Base-by-base conservation (phyloP, 106 monocot genomes). In the Cymbidium sinense region DNA sequence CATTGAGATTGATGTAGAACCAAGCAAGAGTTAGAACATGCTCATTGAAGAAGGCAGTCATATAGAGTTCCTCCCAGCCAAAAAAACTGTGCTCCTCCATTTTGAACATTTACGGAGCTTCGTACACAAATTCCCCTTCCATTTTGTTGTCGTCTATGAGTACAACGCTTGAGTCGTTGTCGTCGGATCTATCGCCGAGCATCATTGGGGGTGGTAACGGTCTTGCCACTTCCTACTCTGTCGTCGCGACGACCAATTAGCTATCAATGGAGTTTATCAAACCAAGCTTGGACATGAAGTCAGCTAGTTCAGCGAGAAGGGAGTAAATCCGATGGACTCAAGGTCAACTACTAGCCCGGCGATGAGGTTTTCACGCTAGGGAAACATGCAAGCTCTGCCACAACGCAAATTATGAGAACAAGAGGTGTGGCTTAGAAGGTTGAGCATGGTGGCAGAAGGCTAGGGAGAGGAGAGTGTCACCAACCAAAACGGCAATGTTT, bases 121-220 rank as follows among this genome's bases (percentile, higher is more conserved):
- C 79, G 39, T 43, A 81, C 31, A 70, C 61, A n/a, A 70, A 43
- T 28, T 54, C 79, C 3, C 34, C 51, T 31, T 36, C 69, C 37
- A 52, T 44, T 43, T 25, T 33, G 74, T 81, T 55, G 37, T 70
- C 43, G 8, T 81, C 82, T 73, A 80, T 83, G 12, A 86, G 76
- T 6, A 86, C 78, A 10, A 33, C 67, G 73, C 88, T 86, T 0
- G 88, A 88, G 41, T 86, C 88, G 77, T 86, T 88, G 62, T 88
- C 88, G 2, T 82, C 82, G 23, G 80, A 77, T 4, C 87, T 81
- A 37, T 79, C 82, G 20, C 23, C 58, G 58, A n/a, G n/a, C 58
- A 27, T 82, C 72, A 71, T 23, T 77, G 79, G 43, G 51, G 69
- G 50, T 0, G 81, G 43, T 19, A 76, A 51, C 0, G 75, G 64